Evolutionary conservation across 1,139 yeast species (phyloP).

Genomic region (Zygoascus meyerae): DNA sequence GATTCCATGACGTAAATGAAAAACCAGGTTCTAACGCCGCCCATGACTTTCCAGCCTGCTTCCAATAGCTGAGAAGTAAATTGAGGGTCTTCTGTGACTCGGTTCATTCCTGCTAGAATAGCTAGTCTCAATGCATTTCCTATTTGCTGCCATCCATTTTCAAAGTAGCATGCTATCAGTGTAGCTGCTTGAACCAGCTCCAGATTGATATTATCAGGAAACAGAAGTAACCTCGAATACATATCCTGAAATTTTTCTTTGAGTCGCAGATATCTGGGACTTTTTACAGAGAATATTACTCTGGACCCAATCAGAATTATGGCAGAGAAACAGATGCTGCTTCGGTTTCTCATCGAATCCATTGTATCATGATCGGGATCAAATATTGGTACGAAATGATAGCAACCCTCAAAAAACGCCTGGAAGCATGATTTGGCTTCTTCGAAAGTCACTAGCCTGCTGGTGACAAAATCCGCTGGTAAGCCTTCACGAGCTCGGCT

Average conservation of each 20-base stretch:
- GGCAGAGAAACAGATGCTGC: constrained; percentile 6
- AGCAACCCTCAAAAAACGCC: constrained; percentile 5
- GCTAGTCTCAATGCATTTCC: constrained; percentile 8
- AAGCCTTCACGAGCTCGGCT: not conserved
- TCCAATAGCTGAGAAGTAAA: not conserved
- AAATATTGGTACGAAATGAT: constrained; percentile 8
- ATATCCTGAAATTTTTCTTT: constrained; percentile 1
- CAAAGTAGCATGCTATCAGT: constrained; percentile 7
- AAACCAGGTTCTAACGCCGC: constrained; percentile 9
- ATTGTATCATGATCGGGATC: constrained; percentile 6
- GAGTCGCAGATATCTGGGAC: constrained; percentile 1
- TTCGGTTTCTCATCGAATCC: constrained; percentile 7
- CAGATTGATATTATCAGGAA: constrained; percentile 2
- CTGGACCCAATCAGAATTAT: constrained; percentile 6
- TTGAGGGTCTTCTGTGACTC: not conserved
- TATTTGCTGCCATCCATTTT: constrained; percentile 9
- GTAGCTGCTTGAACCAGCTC: constrained; percentile 8
- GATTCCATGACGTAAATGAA: constrained; percentile 9
- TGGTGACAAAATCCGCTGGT: constrained; percentile 3
- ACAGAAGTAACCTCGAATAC: constrained; percentile 5
- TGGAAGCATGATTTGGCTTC: constrained; percentile 4
- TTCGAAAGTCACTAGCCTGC: not conserved
- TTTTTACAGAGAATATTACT: not conserved
- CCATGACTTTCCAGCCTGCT: not conserved
- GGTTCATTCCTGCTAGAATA: constrained; percentile 3